Base-by-base conservation (phyloP, 108 stramenopile genomes). In the Stephanodiscus triporus region DNA sequence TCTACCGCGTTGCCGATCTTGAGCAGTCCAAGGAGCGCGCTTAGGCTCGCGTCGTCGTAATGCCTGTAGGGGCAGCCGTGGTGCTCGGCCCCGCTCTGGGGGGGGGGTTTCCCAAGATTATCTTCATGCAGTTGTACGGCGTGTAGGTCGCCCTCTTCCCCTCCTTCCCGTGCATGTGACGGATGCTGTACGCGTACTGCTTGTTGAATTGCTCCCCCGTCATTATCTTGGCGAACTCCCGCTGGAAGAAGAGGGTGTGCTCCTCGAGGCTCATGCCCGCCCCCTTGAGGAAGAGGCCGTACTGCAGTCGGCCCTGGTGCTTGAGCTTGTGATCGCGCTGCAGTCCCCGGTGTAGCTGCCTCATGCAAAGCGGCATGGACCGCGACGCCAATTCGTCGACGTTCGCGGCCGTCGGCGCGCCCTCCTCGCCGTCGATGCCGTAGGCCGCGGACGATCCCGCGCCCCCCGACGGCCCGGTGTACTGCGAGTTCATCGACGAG, bases 151-250 rank as follows among this genome's bases (percentile, higher is more conserved):
- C 82, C 24, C 97, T 84, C 76, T 97, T 97, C 22, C 99, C 99
- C 81, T 99, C 99, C 87, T 98, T 98, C 9, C 98, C 99, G 88
- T 97, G 98, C 83, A 87, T 96, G 89, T 99, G 97, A 50, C 98
- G 87, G 54, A 97, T 87, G 79, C 87, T 94, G 90, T 99, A 99
- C 36, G 89, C 68, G 87, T 98, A 98, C 66, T 89, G 68, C 77
- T 98, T 99, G 75, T 86, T 72, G 78, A 98, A 98, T 45, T 95
- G 88, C 65, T 98, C 97, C 11, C 77, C 49, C 9, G 89, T 84
- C 81, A 93, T 90, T 27, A 84, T 86, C 32, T 72, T 82, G 9
- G 88, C 85, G 84, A 98, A 98, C 80, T 94, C 92, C 50, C 82
- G 73, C 82, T 98, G 93, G 81, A 97, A 98, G 73, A 96, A 98